Conservation (phyloP, 2,329 filamentous ascomycete genomes). For the Fusarium camptoceras region DNA sequence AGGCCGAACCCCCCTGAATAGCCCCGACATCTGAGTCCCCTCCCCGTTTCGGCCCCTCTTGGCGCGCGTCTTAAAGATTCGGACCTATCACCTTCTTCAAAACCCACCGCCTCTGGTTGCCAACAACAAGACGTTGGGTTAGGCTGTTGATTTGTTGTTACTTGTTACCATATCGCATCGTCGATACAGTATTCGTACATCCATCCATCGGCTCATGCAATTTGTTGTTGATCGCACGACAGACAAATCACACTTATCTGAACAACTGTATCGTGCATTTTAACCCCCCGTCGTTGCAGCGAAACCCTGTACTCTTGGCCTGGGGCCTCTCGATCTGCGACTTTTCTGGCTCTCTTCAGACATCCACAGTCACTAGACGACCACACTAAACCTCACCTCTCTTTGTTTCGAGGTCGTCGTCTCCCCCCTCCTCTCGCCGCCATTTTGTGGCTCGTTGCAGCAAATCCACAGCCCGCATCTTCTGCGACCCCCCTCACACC, state of each 20-base stretch:
- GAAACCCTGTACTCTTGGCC: slow-evolving; percentile 34
- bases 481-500: slow-evolving; percentile 39
- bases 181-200: slow-evolving; percentile 8
- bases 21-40: slow-evolving; percentile 11
- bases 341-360: slow-evolving; percentile 14
- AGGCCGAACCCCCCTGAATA: slow-evolving; percentile 19
- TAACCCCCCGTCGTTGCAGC: slow-evolving; percentile 32
- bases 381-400: slow-evolving; percentile 13
- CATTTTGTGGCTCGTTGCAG: slow-evolving; percentile 43
- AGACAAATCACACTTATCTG: slow-evolving; percentile 20
- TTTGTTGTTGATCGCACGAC: slow-evolving; percentile 41
- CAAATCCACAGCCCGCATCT: slow-evolving; percentile 38
- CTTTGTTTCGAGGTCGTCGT: slow-evolving; percentile 25
- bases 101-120: slow-evolving; percentile 44
- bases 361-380: slow-evolving; percentile 11
- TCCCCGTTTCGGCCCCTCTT: slow-evolving; percentile 34
- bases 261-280: slow-evolving; percentile 31
- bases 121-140: slow-evolving; percentile 26
- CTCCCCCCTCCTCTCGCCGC: slow-evolving; percentile 36
- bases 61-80: slow-evolving; percentile 32
- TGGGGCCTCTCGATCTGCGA: slow-evolving; percentile 21
- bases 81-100: slow-evolving; percentile 44
- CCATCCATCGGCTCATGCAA: slow-evolving; percentile 13
- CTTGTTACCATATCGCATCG: slow-evolving; percentile 28
- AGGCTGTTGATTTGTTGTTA: slow-evolving; percentile 38